These are phyloP conservation scores for Jaminaea rosea DNA, from an alignment of 1,284 basidiomycete species.

Conservation along the genomic window DNA sequence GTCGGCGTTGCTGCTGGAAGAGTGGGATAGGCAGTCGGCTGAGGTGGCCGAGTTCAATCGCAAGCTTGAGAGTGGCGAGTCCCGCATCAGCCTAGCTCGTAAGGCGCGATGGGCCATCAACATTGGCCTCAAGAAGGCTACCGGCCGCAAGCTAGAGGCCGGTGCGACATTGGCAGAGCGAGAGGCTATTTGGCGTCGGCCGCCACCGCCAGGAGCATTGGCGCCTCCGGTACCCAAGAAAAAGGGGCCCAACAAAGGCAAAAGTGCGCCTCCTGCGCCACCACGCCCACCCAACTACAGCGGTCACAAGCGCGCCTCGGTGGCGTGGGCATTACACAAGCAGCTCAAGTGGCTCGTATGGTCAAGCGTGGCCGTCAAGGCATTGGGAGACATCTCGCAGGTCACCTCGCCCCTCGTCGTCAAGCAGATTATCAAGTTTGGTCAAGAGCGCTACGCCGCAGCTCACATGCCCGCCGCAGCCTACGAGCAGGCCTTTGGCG, in stretches of 20 bases:
- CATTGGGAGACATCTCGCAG: conserved; percentile 35
- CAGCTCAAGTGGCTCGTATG: conserved; percentile 74
- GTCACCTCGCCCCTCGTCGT: conserved; percentile 39
- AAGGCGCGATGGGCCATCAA: conserved; percentile 58
- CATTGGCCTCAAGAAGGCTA: conserved; percentile 2
- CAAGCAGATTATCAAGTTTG: conserved; percentile 32
- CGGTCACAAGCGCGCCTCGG: conserved; percentile 53
- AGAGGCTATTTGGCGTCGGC: conserved; percentile 28
- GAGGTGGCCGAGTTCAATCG: conserved; percentile 64
- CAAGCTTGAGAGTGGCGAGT: conserved; percentile 58
- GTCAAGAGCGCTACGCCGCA: conserved; percentile 19
- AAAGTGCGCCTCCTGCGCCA: conserved; percentile 3
- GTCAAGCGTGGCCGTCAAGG: conserved; percentile 63
- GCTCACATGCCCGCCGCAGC: conserved; percentile 2
- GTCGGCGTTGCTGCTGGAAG: conserved; percentile 56
- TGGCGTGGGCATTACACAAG: conserved; percentile 69
- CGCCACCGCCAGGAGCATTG: conserved; percentile 9
- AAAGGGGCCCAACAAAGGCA: not conserved
- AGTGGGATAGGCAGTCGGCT: conserved; percentile 59
- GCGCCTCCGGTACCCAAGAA: not conserved
- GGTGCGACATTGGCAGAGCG: conserved; percentile 22
- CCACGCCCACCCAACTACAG: conserved; percentile 1
- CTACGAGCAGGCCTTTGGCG: not conserved
- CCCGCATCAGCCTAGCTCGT: conserved; percentile 54
- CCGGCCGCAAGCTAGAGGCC: conserved; percentile 5